phyloP scores from a whole-genome alignment of 345 rosid species.

The Hypericum androsaemum region DNA sequence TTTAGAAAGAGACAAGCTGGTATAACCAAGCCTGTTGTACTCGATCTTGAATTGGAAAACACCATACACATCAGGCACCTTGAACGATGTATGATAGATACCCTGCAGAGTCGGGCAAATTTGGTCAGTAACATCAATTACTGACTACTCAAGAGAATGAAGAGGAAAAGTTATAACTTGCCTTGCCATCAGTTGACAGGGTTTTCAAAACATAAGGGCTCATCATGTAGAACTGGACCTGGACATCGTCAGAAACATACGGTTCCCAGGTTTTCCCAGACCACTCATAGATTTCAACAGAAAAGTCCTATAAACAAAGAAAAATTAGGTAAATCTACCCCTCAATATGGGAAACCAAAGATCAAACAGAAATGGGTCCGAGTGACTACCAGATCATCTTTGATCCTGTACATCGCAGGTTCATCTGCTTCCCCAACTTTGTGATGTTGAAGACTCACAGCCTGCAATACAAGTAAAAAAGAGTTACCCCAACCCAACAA shows the following conservation, averaged over 20 bases:
- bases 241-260: constrained; percentile 53
- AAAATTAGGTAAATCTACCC: background rate
- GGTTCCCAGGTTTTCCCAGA: constrained; percentile 70
- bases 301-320: constrained; percentile 36
- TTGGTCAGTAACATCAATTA: background rate
- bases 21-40: constrained; percentile 58
- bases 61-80: constrained; percentile 71
- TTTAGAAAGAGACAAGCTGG: constrained; percentile 55
- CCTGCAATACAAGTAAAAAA: constrained; percentile 27
- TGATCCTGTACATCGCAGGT: constrained; percentile 55
- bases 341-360: too few species aligned
- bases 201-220: constrained; percentile 64
- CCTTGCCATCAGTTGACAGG: constrained; percentile 45
- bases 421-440: constrained; percentile 51
- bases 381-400: constrained; percentile 49
- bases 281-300: constrained; percentile 56
- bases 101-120: constrained; percentile 33
- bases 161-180: constrained; percentile 10
- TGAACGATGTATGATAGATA: constrained; percentile 46
- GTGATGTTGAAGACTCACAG: constrained; percentile 39
- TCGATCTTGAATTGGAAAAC: constrained; percentile 75
- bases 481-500: background rate
- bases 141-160: background rate
- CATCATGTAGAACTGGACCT: constrained; percentile 74
- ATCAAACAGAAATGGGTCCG: background rate